A percentile compares a stretch with the other conserved stretches of the same genome.
phyloP scores from a whole-genome alignment of 768 basidiomycete genomes.

The Chlorophyllum brunneum region DNA sequence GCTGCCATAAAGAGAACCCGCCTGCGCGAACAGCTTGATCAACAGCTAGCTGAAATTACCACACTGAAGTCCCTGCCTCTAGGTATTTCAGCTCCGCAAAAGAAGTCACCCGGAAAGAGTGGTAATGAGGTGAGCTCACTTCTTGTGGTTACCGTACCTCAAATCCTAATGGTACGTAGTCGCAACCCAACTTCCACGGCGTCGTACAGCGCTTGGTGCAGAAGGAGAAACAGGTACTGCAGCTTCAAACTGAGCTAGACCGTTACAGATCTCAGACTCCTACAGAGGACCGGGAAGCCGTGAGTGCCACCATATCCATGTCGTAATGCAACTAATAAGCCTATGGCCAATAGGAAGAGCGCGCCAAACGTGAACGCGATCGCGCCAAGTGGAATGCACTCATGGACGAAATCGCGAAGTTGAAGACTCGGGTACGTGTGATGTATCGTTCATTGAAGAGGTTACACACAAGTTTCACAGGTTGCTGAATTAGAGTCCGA shows the following conservation, averaged over 20 bases:
- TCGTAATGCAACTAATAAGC: background rate
- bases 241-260: constrained; percentile 70
- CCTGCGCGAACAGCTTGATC: constrained; percentile 51
- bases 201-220: constrained; percentile 75
- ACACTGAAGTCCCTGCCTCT: constrained; percentile 53
- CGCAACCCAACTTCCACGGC: constrained; percentile 57
- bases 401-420: constrained; percentile 68
- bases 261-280: constrained; percentile 56
- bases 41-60: constrained; percentile 66
- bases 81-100: constrained; percentile 30
- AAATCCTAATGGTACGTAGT: background rate
- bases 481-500: constrained; percentile 46
- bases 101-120: constrained; percentile 41
- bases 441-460: background rate
- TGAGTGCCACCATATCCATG: constrained; percentile 27
- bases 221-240: constrained; percentile 82
- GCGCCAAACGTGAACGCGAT: constrained; percentile 73
- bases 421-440: constrained; percentile 62
- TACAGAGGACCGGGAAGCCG: constrained; percentile 53
- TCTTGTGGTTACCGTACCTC: background rate
- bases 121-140: constrained; percentile 52
- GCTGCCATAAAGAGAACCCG: constrained; percentile 36
- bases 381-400: constrained; percentile 66
- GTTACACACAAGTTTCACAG: constrained; percentile 30
- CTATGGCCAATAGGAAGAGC: constrained; percentile 56